Evolutionary conservation across 805 yeast genomes (phyloP).

Genomic region (Spencermartinsiella europaea): DNA sequence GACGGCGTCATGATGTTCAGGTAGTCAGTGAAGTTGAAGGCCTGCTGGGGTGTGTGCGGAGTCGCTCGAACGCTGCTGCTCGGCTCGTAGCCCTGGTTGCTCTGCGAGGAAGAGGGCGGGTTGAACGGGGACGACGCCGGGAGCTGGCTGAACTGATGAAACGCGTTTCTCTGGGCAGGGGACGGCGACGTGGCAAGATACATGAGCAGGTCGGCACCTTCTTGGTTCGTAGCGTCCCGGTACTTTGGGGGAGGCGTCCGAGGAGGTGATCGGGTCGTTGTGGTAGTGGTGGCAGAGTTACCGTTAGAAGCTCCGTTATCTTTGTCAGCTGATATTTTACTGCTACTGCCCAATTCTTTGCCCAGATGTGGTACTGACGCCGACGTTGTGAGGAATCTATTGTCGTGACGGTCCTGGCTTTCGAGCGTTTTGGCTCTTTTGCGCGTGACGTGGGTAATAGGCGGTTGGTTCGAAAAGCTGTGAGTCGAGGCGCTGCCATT

Average conservation of each 20-base stretch:
- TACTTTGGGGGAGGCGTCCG: constrained; percentile 26
- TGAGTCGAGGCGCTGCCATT: too few species aligned
- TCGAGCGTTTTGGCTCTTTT: constrained; percentile 22
- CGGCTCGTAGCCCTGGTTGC: too few species aligned
- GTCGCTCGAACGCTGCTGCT: constrained; percentile 12
- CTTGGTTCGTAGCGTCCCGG: constrained; percentile 30
- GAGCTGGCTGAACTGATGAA: constrained; percentile 1
- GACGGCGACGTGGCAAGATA: constrained; percentile 82
- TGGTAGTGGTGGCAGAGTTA: neutral
- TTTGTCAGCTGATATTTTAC: neutral
- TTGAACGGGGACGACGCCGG: constrained; percentile 17
- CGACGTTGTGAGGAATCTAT: neutral
- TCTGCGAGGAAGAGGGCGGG: constrained; percentile 25
- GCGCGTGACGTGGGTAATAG: constrained; percentile 1
- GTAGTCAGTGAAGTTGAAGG: constrained; percentile 76
- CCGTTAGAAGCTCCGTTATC: constrained; percentile 7
- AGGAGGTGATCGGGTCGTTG: constrained; percentile 16
- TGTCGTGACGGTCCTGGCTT: neutral
- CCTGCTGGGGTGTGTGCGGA: constrained; percentile 35
- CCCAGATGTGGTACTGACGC: neutral
- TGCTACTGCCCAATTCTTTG: neutral
- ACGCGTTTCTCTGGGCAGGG: constrained; percentile 39
- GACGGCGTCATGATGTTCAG: constrained; percentile 70
- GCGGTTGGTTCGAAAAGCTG: too few species aligned
- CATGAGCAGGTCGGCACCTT: constrained; percentile 79